Percentiles rank a stretch among this genome's conserved stretches.
These are phyloP conservation scores for Rhododendron kiyosumense DNA, from an alignment of 148 eudicot genomes.

Conservation along the genomic window DNA sequence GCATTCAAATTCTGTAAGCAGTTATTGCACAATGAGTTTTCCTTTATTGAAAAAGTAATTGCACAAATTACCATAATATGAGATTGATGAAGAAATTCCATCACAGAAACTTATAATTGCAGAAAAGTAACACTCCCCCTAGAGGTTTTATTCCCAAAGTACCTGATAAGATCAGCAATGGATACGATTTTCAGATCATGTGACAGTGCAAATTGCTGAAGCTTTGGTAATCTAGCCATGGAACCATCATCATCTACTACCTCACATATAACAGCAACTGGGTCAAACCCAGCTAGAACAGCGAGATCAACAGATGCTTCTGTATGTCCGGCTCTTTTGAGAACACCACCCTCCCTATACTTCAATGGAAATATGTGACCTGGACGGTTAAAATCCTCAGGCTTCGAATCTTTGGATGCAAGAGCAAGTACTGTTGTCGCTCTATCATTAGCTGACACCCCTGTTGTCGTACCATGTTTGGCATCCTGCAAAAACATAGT, in stretches of 20 bases:
- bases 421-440: constrained; percentile 71
- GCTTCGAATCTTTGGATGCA: constrained; percentile 72
- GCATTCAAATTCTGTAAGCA: neutral
- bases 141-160: neutral
- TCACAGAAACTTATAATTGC: neutral
- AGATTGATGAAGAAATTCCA: neutral
- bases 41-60: neutral
- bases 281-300: constrained; percentile 73
- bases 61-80: neutral
- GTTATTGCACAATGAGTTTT: neutral
- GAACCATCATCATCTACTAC: constrained; percentile 97
- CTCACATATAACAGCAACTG: constrained; percentile 84
- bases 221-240: constrained; percentile 90
- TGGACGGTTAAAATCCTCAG: constrained; percentile 87
- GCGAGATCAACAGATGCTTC: constrained; percentile 91
- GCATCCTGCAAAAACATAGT: constrained; percentile 61
- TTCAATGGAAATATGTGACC: constrained; percentile 95
- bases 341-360: constrained; percentile 87
- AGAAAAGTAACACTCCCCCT: neutral
- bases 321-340: constrained; percentile 95
- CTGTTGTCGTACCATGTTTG: constrained; percentile 84
- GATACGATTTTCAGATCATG: constrained; percentile 75
- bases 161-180: constrained; percentile 92
- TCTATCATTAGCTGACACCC: constrained; percentile 84
- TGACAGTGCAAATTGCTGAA: constrained; percentile 57